Evolutionary conservation across 2,329 filamentous ascomycete genomes (phyloP).

Genomic region (Cercospora canescens): DNA sequence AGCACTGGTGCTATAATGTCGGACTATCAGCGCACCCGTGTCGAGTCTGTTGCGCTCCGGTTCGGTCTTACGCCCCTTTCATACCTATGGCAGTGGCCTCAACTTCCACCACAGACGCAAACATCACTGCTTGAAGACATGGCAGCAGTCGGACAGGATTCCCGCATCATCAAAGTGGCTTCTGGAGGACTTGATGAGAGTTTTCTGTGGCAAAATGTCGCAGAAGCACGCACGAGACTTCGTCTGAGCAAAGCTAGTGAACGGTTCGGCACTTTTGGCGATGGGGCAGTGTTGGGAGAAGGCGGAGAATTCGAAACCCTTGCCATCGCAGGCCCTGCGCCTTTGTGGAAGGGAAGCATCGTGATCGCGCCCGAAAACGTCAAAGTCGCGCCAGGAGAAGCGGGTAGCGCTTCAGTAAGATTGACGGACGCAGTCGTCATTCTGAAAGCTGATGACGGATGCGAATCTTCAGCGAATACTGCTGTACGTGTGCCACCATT

Average conservation of each 20-base stretch:
- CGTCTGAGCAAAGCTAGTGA: slow-evolving; percentile 57
- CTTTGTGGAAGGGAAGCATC: slow-evolving; percentile 72
- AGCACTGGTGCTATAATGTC: slow-evolving; percentile 90
- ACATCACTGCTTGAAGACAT: slow-evolving; percentile 74
- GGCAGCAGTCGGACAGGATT: slow-evolving; percentile 73
- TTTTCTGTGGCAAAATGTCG: slow-evolving; percentile 80
- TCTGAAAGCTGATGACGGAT: background rate
- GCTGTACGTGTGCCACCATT: slow-evolving; percentile 58
- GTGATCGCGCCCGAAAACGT: slow-evolving; percentile 57
- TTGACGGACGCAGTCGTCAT: slow-evolving; percentile 58
- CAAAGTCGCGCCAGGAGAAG: slow-evolving; percentile 64
- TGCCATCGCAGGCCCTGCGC: slow-evolving; percentile 74
- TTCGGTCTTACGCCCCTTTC: slow-evolving; percentile 81
- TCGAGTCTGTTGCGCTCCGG: slow-evolving; percentile 85
- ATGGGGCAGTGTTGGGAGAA: slow-evolving; percentile 79
- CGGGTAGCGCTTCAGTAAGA: slow-evolving; percentile 73
- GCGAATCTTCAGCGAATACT: background rate
- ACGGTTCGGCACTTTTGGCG: slow-evolving; percentile 65
- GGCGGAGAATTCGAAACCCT: slow-evolving; percentile 96
- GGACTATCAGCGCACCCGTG: slow-evolving; percentile 93
- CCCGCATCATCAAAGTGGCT: slow-evolving; percentile 93
- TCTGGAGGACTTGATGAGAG: slow-evolving; percentile 81
- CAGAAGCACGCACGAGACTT: slow-evolving; percentile 51
- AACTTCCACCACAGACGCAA: slow-evolving; percentile 58
- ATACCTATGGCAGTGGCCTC: slow-evolving; percentile 89